Base-by-base conservation (phyloP, 345 rosid species). In the Euphorbia pulcherrima region DNA sequence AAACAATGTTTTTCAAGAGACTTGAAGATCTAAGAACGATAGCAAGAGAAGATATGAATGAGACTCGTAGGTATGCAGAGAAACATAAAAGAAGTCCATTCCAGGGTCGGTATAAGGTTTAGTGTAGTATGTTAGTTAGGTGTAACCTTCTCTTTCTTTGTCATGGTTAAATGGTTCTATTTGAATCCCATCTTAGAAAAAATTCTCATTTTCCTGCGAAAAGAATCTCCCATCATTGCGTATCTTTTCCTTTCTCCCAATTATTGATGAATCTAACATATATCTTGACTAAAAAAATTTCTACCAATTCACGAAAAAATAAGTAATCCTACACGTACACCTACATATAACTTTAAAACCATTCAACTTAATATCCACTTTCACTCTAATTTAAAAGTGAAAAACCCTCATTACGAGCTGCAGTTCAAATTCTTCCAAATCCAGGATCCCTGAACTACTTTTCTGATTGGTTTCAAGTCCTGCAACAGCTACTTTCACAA, bases 141-240 rank as follows among this genome's bases (percentile, higher is more conserved):
- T n/a, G n/a, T n/a, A n/a, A n/a, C n/a, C 97, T 81, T 94, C 96
- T 71, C 96, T 88, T 83, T 94, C 99, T 77, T 82, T 81, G 59
- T 86, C 80, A 67, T 91, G 83, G 82, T 92, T 94, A 76, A 94
- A 94, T 67, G 99, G 97, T 69, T 94, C 99, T 14, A 94, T 81
- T 39, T 86, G 93, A 70, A 94, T 81, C 71, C 99, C 97, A 85
- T 94, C 97, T 55, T 91, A 93, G n/a, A 82, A 79, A 48, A 89
- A 91, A 68, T 75, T 85, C 70, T 80, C 95, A 72, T 83, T 81
- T 47, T 81, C 84, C 99, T 94, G 87, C 77, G 74, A 76, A 79
- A 75, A 73, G 83, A 67, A 58, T 37, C 39, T 44, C n/a, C 35
- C 73, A 75, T 78, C 75, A 82, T 51, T 55, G 65, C 66, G 33